phyloP scores from a whole-genome alignment of 2,329 filamentous ascomycete genomes.

The Penicillium occitanis region DNA sequence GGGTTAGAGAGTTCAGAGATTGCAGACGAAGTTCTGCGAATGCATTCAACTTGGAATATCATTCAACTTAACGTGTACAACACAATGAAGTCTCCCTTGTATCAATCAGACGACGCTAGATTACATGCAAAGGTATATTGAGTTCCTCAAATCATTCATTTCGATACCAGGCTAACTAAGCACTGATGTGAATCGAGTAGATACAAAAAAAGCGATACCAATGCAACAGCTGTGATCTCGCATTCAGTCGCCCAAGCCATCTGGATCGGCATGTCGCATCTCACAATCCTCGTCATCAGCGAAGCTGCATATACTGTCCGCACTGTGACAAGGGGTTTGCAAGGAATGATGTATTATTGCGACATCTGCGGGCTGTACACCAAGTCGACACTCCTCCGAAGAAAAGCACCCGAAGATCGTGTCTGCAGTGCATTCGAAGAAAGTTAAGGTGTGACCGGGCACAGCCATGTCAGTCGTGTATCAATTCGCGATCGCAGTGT shows the following conservation, averaged over 20 bases:
- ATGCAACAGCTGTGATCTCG: slow-evolving; percentile 7
- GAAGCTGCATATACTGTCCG: neutral
- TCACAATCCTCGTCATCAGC: slow-evolving; percentile 10
- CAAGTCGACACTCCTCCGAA: slow-evolving; percentile 6
- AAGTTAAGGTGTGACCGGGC: slow-evolving; percentile 14
- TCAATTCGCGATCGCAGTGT: slow-evolving; percentile 3
- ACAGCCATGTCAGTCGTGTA: slow-evolving; percentile 13
- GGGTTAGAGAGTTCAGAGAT: neutral
- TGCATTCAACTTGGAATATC: neutral
- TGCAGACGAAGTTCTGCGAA: neutral
- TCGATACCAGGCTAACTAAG: neutral
- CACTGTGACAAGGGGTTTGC: slow-evolving; percentile 11
- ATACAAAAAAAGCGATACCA: neutral
- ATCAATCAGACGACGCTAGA: neutral
- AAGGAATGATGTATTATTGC: slow-evolving; percentile 16
- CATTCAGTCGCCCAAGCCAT: slow-evolving; percentile 16
- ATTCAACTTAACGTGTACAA: neutral
- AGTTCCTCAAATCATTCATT: neutral
- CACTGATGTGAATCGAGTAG: neutral
- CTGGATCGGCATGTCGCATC: slow-evolving; percentile 10
- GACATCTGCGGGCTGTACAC: slow-evolving; percentile 13
- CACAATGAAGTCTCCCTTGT: neutral
- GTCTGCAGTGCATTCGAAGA: slow-evolving; percentile 4
- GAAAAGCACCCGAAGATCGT: slow-evolving; percentile 7
- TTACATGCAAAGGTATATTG: neutral